Conservation (phyloP, 2,329 filamentous ascomycete genomes). For the Cercospora zeae-maydis region DNA sequence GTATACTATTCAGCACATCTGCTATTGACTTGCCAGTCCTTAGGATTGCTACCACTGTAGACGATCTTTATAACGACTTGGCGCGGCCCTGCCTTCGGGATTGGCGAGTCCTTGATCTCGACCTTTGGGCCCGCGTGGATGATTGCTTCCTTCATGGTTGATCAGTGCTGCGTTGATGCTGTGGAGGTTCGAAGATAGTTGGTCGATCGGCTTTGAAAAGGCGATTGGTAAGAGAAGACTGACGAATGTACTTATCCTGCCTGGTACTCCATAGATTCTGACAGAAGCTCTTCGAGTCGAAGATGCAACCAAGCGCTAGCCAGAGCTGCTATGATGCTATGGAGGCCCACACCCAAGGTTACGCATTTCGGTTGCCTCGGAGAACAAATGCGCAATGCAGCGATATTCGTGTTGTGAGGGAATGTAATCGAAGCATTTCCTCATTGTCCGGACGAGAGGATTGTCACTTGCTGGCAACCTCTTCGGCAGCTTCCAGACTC, state of each 20-base stretch:
- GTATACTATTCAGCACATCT: not conserved
- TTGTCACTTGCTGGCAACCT: not conserved
- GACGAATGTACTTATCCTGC: conserved; percentile 19
- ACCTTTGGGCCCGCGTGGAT: conserved; percentile 35
- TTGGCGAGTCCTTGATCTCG: conserved; percentile 40
- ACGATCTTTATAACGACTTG: conserved; percentile 35
- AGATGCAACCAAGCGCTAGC: not conserved
- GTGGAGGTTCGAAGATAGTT: not conserved
- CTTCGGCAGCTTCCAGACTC: too few species aligned
- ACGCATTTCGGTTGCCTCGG: not conserved
- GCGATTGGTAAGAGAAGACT: conserved; percentile 1
- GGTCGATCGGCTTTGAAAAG: not conserved
- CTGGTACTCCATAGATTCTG: not conserved
- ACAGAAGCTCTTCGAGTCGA: conserved; percentile 15
- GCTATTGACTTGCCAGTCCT: conserved; percentile 28
- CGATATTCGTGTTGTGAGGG: not conserved
- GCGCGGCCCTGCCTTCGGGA: conserved; percentile 40
- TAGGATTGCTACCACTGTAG: conserved; percentile 35
- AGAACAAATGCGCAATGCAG: not conserved
- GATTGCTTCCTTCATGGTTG: conserved; percentile 39
- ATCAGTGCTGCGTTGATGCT: not conserved
- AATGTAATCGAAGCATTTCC: not conserved
- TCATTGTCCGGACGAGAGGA: too few species aligned
- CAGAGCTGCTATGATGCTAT: conserved; percentile 3
- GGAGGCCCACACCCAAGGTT: not conserved